These are phyloP conservation scores for Fraxinus greggii DNA, from an alignment of 305 asterid genomes.

Conservation along the genomic window DNA sequence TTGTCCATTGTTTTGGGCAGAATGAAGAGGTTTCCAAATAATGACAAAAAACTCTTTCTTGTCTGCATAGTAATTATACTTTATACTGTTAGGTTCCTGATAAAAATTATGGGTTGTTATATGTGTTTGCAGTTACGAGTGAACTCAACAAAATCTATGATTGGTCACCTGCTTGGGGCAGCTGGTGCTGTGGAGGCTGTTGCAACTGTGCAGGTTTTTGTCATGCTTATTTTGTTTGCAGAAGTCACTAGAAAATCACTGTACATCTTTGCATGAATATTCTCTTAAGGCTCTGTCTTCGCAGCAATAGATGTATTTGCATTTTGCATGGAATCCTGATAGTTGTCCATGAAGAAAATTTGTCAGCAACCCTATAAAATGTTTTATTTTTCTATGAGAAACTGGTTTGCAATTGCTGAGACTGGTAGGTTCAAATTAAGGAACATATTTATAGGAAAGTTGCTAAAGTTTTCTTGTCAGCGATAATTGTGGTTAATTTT, in stretches of 20 bases:
- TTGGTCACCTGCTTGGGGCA: conserved; percentile 49
- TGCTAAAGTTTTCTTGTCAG: background rate
- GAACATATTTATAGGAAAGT: background rate
- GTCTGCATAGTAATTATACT: background rate
- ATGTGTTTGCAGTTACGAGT: conserved; percentile 36
- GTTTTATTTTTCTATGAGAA: conserved; percentile 8
- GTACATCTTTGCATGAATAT: background rate
- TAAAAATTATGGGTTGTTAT: background rate
- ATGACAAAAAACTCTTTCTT: conserved; percentile 9
- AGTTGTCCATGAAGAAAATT: background rate
- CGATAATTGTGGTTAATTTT: background rate
- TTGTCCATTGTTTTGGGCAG: conserved; percentile 73
- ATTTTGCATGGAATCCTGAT: background rate
- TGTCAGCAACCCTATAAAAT: conserved; percentile 27
- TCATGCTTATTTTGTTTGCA: background rate
- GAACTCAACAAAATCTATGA: conserved; percentile 55
- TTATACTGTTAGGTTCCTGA: background rate
- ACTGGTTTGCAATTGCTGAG: background rate
- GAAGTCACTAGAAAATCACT: background rate
- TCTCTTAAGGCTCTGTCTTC: background rate
- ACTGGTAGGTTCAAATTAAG: conserved; percentile 6
- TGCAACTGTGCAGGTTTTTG: conserved; percentile 42
- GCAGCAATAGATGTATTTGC: background rate
- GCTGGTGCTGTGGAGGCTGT: conserved; percentile 54
- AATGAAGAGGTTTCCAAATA: conserved; percentile 60